Evolutionary conservation across 2,329 filamentous ascomycete species (phyloP), one percentile per base, ranked within the genome.

Genomic region (Alternaria metachromatica): DNA sequence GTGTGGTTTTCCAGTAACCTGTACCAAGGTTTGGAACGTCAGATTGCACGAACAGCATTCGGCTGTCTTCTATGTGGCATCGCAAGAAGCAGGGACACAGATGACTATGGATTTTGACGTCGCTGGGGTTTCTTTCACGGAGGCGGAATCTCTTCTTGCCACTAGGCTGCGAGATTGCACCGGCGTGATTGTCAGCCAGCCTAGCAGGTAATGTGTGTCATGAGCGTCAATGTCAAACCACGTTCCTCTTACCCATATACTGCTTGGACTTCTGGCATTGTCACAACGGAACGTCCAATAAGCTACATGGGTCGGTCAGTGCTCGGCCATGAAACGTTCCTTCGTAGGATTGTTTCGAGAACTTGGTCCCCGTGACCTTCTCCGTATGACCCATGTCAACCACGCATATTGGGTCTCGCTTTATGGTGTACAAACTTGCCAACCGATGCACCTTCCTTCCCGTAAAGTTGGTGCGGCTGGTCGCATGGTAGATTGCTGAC

Each of bases 1-100:
- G 50, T 53, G 55, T 54, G 66, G 66, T 67, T 59, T 61, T 57
- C 63, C 66, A 55, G 55, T 15, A 48, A 67, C 33, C 53, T 51
- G 64, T 41, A 60, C 59, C 25, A 28, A 25, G 54, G 59, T 50
- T 25, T 41, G 43, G 12, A 30, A 20, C 30, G 28, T 20, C 9
- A n/a, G 18, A 18, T n/a, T 33, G 44, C 13, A 45, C 11, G 6
- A 51, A 5, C n/a, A 8, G 20, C 30, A n/a, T 41, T 11, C 37
- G 18, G 33, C 28, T 53, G 20, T 45, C 26, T 33, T 18, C 43
- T 41, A 20, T 15, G 33, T 20, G 25, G 20, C 33, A n/a, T 50
- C 23, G 28, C 21, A 44, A 23, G 4, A 46, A 21, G 21, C 13
- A 4, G 23, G 9, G 15, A 23, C 20, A 10, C 37, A 2, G 49